Base-by-base conservation (phyloP, 352 stramenopile genomes). In the Globisporangium nunn region DNA sequence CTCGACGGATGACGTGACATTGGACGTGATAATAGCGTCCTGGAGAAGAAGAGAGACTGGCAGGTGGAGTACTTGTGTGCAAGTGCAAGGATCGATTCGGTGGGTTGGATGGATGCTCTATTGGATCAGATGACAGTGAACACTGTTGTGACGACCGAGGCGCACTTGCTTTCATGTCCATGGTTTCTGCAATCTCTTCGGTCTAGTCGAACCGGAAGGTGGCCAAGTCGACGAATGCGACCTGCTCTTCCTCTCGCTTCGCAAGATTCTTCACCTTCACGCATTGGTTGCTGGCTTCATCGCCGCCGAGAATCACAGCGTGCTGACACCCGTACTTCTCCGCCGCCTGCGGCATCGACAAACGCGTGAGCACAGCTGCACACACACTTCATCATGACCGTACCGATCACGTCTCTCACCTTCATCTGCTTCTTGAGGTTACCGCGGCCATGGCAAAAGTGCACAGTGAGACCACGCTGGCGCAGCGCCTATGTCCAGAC, bases 351-450 rank as follows among this genome's bases (percentile, higher is more conserved):
- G 14, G 35, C 35, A 40, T 44, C 3, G 47, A 31, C 1, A 50
- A 31, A n/a, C 50, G 6, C 12, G 14, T 29, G 14, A 43, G 39
- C 44, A 6, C 46, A 54, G 51, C 7, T 53, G 17, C 5, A 14
- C 23, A 23, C 23, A 23, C 23, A 23, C 23, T 23, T 23, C 23
- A 23, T 23, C 23, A 23, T 23, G 23, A 23, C 23, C 23, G 23
- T 23, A 23, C 23, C 0, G 23, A 23, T 23, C 23, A 23, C 23
- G 23, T 23, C 23, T 23, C 23, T 23, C 10, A 87, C 75, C 77
- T 95, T 95, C 82, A 95, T 91, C 48, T 92, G 78, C 62, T 95
- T 95, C 57, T 94, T 95, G 61, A 95, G 80, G 48, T 80, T 91
- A 15, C 78, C 78, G 29, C 64, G 69, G 18, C 75, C 82, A 46